These are phyloP conservation scores for Metarhizium sp. DNA, from an alignment of 2,329 filamentous ascomycete genomes.

Conservation along the genomic window DNA sequence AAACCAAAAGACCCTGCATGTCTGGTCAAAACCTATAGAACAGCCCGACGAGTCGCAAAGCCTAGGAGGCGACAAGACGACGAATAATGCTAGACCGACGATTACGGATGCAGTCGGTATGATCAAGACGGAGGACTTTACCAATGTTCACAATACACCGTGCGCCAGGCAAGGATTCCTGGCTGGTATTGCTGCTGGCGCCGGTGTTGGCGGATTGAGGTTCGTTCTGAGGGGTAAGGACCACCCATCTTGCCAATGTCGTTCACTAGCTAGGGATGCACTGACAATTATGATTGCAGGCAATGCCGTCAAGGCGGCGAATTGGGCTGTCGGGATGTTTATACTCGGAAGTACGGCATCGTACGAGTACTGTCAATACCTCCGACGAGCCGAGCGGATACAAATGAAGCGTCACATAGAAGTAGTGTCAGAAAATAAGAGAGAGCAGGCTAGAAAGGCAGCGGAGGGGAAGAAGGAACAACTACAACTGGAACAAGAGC, in stretches of 20 bases:
- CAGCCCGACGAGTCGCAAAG: constrained; percentile 11
- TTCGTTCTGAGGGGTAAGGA: constrained; percentile 63
- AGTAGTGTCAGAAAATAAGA: constrained; percentile 42
- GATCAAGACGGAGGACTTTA: constrained; percentile 60
- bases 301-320: constrained; percentile 46
- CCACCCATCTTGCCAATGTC: no score
- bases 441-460: constrained; percentile 34
- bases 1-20: constrained; percentile 23
- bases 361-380: constrained; percentile 78
- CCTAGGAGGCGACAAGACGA: constrained; percentile 6
- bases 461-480: constrained; percentile 30
- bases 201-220: constrained; percentile 63
- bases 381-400: constrained; percentile 62
- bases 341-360: constrained; percentile 58
- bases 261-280: neutral
- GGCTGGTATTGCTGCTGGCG: constrained; percentile 72
- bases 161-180: constrained; percentile 78
- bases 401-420: constrained; percentile 83
- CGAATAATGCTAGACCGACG: constrained; percentile 25
- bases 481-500: constrained; percentile 21
- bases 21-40: constrained; percentile 27
- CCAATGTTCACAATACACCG: constrained; percentile 65
- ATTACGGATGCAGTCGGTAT: constrained; percentile 53
- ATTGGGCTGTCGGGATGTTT: constrained; percentile 80
- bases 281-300: constrained; percentile 12